Conservation (phyloP, 164 flowering plant genomes). For the Saururus chinensis region DNA sequence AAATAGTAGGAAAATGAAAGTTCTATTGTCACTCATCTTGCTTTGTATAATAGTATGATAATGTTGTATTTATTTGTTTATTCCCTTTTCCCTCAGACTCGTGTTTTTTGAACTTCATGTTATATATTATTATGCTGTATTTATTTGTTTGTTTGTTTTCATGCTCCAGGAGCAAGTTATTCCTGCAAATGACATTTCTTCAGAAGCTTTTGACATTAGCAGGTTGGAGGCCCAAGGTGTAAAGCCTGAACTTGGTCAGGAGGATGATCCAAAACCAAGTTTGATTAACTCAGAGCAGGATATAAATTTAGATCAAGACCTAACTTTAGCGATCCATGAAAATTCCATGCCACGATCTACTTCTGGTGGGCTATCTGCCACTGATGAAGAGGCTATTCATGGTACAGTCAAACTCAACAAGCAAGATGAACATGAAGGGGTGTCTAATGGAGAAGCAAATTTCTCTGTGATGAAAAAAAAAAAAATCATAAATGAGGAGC, state of each 20-base stretch:
- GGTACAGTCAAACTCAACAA: conserved; percentile 21
- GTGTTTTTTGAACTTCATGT: neutral
- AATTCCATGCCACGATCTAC: conserved; percentile 24
- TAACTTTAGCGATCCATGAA: conserved; percentile 51
- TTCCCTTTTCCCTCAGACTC: no score
- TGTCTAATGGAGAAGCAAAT: conserved; percentile 33
- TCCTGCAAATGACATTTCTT: conserved; percentile 21
- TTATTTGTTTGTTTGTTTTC: neutral
- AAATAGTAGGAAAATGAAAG: no score
- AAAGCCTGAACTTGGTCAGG: conserved; percentile 23
- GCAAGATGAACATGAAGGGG: conserved; percentile 22
- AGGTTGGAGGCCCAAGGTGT: conserved; percentile 27
- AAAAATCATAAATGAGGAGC: conserved; percentile 14
- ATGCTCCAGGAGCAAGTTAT: conserved; percentile 32
- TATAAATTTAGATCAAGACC: conserved; percentile 46
- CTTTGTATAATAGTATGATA: no score
- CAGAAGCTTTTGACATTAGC: conserved; percentile 24
- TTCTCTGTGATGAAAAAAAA: conserved; percentile 33
- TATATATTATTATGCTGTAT: neutral
- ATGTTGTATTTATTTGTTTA: no score
- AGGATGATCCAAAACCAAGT: conserved; percentile 8
- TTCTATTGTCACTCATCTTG: no score
- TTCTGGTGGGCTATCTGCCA: conserved; percentile 25
- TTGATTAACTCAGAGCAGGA: conserved; percentile 31
- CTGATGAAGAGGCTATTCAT: conserved; percentile 15